These are phyloP conservation scores for Globisporangium carolinianum DNA, from an alignment of 352 stramenopile species.

Conservation along the genomic window DNA sequence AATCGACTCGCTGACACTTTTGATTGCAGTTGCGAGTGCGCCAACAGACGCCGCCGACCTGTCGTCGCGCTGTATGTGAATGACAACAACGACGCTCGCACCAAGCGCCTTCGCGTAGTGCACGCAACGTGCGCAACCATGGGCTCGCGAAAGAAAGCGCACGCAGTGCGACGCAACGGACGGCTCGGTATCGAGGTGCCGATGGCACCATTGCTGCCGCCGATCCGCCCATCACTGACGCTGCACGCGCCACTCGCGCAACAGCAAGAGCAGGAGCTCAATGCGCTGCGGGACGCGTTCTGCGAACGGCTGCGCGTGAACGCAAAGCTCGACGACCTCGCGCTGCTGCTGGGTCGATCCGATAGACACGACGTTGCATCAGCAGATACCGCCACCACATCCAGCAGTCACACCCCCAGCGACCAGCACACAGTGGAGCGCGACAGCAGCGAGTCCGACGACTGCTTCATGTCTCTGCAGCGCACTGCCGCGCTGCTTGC, in stretches of 20 bases:
- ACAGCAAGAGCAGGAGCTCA: conserved; percentile 15
- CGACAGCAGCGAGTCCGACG: conserved; percentile 4
- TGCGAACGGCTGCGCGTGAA: conserved; percentile 14
- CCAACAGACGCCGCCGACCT: no score
- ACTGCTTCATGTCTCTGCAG: conserved; percentile 11
- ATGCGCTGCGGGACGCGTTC: conserved; percentile 15
- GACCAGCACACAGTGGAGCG: neutral
- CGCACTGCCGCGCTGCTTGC: conserved; percentile 4
- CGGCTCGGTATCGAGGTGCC: conserved; percentile 9
- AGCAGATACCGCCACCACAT: neutral
- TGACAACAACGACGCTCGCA: no score
- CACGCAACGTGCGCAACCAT: neutral
- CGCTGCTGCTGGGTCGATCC: neutral
- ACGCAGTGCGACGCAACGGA: conserved; percentile 13
- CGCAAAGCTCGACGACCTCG: conserved; percentile 11
- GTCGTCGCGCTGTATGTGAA: no score
- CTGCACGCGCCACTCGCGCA: conserved; percentile 2
- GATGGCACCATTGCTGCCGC: conserved; percentile 9
- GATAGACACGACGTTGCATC: neutral
- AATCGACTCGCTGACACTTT: no score
- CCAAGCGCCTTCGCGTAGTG: no score
- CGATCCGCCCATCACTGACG: conserved; percentile 1
- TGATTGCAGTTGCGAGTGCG: no score
- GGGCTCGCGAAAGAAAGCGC: conserved; percentile 4
- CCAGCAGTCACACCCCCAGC: no score